Evolutionary conservation across 768 basidiomycete genomes (phyloP).

Genomic region (Lactarius vividus): DNA sequence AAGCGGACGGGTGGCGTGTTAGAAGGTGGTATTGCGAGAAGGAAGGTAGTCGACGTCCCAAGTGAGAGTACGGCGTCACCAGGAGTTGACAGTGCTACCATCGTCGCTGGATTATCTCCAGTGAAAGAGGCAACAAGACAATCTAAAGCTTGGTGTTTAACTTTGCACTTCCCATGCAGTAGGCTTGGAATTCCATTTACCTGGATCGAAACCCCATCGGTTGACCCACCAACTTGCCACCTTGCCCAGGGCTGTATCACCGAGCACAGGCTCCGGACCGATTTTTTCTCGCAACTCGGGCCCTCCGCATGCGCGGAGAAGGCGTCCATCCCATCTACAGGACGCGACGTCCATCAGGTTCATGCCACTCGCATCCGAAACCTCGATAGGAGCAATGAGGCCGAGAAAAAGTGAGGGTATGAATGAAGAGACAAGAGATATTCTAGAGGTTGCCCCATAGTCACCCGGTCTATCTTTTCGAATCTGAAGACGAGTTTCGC

Average conservation of each 20-base stretch:
- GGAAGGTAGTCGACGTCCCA: constrained; percentile 85
- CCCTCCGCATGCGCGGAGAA: constrained; percentile 69
- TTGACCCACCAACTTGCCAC: constrained; percentile 69
- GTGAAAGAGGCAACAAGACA: constrained; percentile 83
- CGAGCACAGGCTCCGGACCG: constrained; percentile 72
- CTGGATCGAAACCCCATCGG: constrained; percentile 70
- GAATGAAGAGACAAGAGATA: constrained; percentile 83
- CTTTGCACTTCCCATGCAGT: background rate
- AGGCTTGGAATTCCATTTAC: constrained; percentile 34
- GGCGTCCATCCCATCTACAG: constrained; percentile 67
- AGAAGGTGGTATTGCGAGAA: constrained; percentile 70
- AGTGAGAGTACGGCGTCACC: constrained; percentile 84
- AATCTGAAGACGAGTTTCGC: constrained; percentile 42
- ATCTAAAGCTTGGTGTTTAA: constrained; percentile 39
- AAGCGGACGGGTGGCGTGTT: constrained; percentile 63
- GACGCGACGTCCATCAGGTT: constrained; percentile 79
- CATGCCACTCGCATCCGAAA: constrained; percentile 90
- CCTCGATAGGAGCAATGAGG: constrained; percentile 73
- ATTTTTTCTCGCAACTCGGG: constrained; percentile 64
- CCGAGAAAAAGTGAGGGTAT: constrained; percentile 81
- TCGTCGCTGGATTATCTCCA: constrained; percentile 87
- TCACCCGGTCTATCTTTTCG: constrained; percentile 49
- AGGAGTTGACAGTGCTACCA: constrained; percentile 67
- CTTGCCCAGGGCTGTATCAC: constrained; percentile 63
- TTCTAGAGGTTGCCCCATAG: constrained; percentile 59